Percentiles rank a stretch among this genome's conserved stretches.
Conservation (phyloP, 2,329 filamentous ascomycete species). For the Lecanicillium sp. region DNA sequence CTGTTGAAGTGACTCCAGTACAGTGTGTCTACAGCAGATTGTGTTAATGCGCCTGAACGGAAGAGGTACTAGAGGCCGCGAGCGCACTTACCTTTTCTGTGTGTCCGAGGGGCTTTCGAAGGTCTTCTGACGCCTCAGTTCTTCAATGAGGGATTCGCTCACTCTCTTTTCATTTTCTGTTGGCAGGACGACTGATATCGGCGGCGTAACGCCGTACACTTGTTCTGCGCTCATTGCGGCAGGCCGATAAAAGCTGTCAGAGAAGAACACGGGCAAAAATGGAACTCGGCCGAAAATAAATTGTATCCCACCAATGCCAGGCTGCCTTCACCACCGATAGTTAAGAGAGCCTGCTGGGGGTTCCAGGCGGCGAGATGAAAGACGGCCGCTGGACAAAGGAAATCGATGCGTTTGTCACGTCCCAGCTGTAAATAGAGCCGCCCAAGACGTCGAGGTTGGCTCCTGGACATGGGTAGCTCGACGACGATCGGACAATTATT, state of each 20-base stretch:
- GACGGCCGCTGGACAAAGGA: no score
- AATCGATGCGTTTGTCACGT: no score
- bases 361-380: no score
- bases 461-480: no score
- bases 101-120: conserved; percentile 83
- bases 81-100: conserved; percentile 58
- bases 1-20: conserved; percentile 68
- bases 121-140: conserved; percentile 82
- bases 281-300: no score
- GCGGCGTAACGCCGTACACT: conserved; percentile 64
- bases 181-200: conserved; percentile 71
- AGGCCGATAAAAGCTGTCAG: no score
- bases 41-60: background rate
- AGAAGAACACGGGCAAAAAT: no score
- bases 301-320: conserved; percentile 7
- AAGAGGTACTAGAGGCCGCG: background rate
- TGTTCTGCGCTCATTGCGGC: conserved; percentile 29
- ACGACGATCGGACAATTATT: no score
- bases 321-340: background rate
- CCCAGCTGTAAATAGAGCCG: no score
- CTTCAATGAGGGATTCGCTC: conserved; percentile 72
- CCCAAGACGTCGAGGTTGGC: no score
- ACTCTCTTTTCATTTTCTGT: conserved; percentile 68
- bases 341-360: no score
- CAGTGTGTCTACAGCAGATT: conserved; percentile 48